Evolutionary conservation across 306 rosid species (phyloP), one percentile per base, ranked within the genome.

Genomic region (Herpetospermum pedunculosum): DNA sequence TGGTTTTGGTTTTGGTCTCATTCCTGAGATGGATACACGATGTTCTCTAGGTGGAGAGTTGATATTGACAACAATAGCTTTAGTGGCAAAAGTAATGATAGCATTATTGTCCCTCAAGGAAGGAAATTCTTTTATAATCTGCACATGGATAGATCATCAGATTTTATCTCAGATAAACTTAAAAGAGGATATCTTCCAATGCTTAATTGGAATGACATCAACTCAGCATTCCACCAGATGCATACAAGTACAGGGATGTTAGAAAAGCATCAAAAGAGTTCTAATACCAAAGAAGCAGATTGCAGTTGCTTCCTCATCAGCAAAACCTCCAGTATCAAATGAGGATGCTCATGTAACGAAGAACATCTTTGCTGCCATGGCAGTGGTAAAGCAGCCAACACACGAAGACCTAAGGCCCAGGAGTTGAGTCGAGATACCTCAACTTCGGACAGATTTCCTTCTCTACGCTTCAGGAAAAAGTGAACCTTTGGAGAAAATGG

Each of bases 361-460:
- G 98, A 93, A 80, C 98, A 93, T 78, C 89, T 93, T 83, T 93
- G 98, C 83, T 93, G 98, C 98, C 98, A 93, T 48, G 96, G 98
- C 73, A 91, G 79, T 71, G 98, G 97, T 87, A 93, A 85, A 75
- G 90, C 85, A 80, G 96, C 89, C 80, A 93, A 76, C 78, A 93
- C 98, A 77, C 98, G 97, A 78, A 93, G 97, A 77, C 98, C 98
- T 79, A 93, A 85, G 72, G 98, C 98, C 98, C 98, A 93, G 37
- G 96, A 89, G 81, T 91, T 93, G 71, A 93, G 97, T 78, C 98
- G 84, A 44, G 92, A 91, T 81, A 93, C 84, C 92, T 93, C 98
- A 76, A 59, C 79, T 38, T 89, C 91, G 4, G 97, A 87, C 65
- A 93, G 88, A 86, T 93, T 91, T 63, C 98, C 97, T 86, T 89